These are phyloP conservation scores for Phytopythium boreale DNA, from an alignment of 352 stramenopile genomes.

Conservation along the genomic window DNA sequence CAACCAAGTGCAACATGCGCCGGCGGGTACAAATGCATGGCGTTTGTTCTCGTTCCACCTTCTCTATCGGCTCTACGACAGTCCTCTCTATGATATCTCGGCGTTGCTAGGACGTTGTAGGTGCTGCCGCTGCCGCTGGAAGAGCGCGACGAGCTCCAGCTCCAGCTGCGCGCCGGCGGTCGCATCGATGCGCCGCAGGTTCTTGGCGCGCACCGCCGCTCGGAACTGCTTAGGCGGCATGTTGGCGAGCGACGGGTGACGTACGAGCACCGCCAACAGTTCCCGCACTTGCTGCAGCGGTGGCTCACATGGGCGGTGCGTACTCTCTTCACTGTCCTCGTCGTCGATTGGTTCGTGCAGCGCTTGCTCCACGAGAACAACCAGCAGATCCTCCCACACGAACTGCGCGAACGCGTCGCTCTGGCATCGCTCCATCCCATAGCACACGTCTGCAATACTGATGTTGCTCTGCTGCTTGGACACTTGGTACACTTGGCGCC, in stretches of 20 bases:
- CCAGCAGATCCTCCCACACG: constrained; percentile 51
- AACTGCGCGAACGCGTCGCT: constrained; percentile 43
- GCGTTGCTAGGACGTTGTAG: neutral
- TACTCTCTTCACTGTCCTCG: neutral
- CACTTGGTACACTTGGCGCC: constrained; percentile 24
- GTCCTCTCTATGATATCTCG: neutral
- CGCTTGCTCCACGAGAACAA: constrained; percentile 19
- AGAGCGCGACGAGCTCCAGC: constrained; percentile 38
- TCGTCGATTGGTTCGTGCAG: neutral
- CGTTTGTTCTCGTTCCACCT: neutral
- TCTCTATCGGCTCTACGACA: neutral
- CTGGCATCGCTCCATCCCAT: constrained; percentile 30
- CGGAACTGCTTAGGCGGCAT: constrained; percentile 60
- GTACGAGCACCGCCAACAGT: constrained; percentile 27
- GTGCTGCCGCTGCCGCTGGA: constrained; percentile 35
- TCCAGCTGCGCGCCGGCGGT: constrained; percentile 35
- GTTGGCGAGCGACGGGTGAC: constrained; percentile 21
- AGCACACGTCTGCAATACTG: neutral
- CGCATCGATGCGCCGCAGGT: constrained; percentile 36
- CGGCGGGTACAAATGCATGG: neutral
- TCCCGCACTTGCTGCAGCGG: constrained; percentile 3
- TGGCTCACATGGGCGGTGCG: neutral
- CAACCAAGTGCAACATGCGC: neutral
- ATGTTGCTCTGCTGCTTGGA: neutral
- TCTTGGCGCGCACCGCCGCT: constrained; percentile 39